These are phyloP conservation scores for Mucor saturninus DNA, from an alignment of 371 early-diverging fungal species.

Conservation along the genomic window DNA sequence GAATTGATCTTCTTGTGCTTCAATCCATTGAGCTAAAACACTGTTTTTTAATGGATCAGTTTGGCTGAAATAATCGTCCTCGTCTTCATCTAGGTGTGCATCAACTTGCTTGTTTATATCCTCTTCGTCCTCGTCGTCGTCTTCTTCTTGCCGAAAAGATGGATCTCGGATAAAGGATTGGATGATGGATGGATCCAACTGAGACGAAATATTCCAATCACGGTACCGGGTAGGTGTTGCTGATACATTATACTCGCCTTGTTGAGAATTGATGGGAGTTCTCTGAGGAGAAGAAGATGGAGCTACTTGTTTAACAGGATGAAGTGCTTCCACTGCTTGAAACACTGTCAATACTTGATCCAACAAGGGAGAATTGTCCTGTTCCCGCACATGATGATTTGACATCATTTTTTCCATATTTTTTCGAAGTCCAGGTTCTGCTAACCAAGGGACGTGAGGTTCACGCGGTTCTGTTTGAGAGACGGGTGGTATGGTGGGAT, in stretches of 20 bases:
- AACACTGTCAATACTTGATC: slow-evolving; percentile 47
- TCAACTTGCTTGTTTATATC: not conserved
- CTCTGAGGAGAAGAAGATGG: not conserved
- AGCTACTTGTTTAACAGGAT: slow-evolving; percentile 16
- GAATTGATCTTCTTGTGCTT: slow-evolving; percentile 5
- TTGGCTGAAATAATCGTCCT: slow-evolving; percentile 7
- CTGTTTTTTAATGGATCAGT: slow-evolving; percentile 25
- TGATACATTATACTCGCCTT: slow-evolving; percentile 18
- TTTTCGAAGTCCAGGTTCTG: slow-evolving; percentile 25
- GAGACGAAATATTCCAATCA: slow-evolving; percentile 4
- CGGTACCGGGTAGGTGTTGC: slow-evolving; percentile 32
- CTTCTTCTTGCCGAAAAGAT: slow-evolving; percentile 5
- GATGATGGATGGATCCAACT: slow-evolving; percentile 25
- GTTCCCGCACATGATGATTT: not conserved
- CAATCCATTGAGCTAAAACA: slow-evolving; percentile 26
- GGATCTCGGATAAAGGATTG: slow-evolving; percentile 16
- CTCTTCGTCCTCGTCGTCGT: not conserved
- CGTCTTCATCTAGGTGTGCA: not conserved
- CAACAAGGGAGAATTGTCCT: not conserved
- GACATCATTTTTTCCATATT: slow-evolving; percentile 22
- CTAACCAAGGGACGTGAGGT: slow-evolving; percentile 19
- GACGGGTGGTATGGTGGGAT: slow-evolving; percentile 19
- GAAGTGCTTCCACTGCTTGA: slow-evolving; percentile 51
- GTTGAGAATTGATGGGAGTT: not conserved
- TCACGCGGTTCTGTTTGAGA: slow-evolving; percentile 23